phyloP scores from a whole-genome alignment of 176 grass and related monocot genomes.

The Stipa capillata region DNA sequence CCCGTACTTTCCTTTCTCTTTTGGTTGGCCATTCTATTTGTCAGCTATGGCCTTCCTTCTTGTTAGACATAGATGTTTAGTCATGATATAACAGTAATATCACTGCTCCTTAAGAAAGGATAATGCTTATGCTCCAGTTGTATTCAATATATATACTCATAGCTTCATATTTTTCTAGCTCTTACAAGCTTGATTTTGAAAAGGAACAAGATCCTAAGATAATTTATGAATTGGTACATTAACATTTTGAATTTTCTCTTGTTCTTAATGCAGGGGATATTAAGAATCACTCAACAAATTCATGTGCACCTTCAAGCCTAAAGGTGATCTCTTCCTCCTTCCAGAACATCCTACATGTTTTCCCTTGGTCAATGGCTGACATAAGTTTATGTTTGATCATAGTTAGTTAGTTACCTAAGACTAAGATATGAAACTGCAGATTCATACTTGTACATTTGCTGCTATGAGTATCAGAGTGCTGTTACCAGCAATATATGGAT shows the following conservation, averaged over 20 bases:
- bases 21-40: slow-evolving; percentile 22
- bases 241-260: slow-evolving; percentile 26
- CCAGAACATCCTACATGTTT: not conserved
- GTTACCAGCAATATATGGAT: not conserved
- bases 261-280: slow-evolving; percentile 41
- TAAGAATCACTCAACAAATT: slow-evolving; percentile 27
- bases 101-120: not conserved
- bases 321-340: slow-evolving; percentile 26
- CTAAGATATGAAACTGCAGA: not conserved
- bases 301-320: slow-evolving; percentile 3
- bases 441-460: not conserved
- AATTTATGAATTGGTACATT: not conserved
- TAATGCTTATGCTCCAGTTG: not conserved
- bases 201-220: not conserved
- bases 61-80: slow-evolving; percentile 24
- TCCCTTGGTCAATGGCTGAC: not conserved
- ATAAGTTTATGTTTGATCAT: not conserved
- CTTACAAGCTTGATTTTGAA: not conserved
- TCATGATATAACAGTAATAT: slow-evolving; percentile 7
- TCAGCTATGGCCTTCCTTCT: slow-evolving; percentile 19
- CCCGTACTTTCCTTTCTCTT: not conserved
- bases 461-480: not conserved
- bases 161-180: not conserved
- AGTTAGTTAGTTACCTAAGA: not conserved
- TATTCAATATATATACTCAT: not conserved